A percentile compares a stretch with the other conserved stretches of the same genome.
Conservation (phyloP, 768 basidiomycete species). For the Gautieria morchelliformis region DNA sequence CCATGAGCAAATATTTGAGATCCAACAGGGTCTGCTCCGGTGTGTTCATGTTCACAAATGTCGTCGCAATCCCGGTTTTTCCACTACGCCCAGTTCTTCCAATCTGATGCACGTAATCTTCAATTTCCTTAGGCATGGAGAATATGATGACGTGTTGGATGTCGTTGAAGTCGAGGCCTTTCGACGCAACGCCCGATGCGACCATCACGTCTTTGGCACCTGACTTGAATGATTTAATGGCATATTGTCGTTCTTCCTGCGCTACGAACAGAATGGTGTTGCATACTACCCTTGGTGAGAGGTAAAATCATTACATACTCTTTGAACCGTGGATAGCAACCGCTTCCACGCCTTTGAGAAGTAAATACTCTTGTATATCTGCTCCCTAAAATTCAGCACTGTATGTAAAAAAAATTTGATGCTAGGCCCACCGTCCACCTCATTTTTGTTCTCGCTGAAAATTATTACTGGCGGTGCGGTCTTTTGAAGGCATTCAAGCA, state of each 20-base stretch:
- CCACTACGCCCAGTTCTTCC: slow-evolving; percentile 96
- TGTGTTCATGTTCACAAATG: slow-evolving; percentile 98
- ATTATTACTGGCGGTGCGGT: slow-evolving; percentile 97
- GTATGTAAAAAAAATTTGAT: not conserved
- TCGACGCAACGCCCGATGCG: slow-evolving; percentile 93
- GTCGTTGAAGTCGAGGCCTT: slow-evolving; percentile 97
- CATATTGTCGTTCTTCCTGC: slow-evolving; percentile 98
- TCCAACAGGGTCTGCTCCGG: slow-evolving; percentile 93
- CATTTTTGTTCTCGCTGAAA: slow-evolving; percentile 99
- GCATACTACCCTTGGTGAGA: not conserved
- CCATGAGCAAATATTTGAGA: slow-evolving; percentile 92
- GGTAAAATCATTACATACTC: slow-evolving; percentile 38
- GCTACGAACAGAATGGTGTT: slow-evolving; percentile 33
- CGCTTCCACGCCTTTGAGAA: slow-evolving; percentile 95
- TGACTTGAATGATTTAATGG: slow-evolving; percentile 95
- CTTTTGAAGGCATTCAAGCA: slow-evolving; percentile 95
- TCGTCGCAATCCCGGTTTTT: slow-evolving; percentile 97
- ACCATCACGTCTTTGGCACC: slow-evolving; percentile 99
- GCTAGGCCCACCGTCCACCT: slow-evolving; percentile 75
- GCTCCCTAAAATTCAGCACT: not conserved
- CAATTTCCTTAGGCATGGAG: slow-evolving; percentile 99
- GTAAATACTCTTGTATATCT: slow-evolving; percentile 98
- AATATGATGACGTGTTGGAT: slow-evolving; percentile 99
- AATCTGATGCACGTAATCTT: slow-evolving; percentile 99
- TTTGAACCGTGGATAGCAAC: slow-evolving; percentile 99